Base-by-base conservation (phyloP, 768 basidiomycete genomes). In the Collybia mongolica region DNA sequence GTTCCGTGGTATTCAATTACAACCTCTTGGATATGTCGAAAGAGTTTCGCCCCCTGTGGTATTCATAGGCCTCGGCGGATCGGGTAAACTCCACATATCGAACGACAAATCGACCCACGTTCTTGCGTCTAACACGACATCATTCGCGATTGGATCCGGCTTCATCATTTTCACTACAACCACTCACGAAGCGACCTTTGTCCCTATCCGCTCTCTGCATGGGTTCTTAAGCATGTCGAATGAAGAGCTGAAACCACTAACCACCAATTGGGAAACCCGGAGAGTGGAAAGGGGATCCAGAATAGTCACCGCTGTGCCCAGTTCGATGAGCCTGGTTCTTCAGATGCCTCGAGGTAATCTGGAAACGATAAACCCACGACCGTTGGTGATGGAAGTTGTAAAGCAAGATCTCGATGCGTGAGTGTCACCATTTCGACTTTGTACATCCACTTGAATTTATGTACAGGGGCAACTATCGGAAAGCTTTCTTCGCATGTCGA, bases 301-400 rank as follows among this genome's bases (percentile, higher is more conserved):
- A 51, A 94, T 98, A 28, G 93, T 98, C 3, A 83, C 87, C 0
- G 89, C 87, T 11, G 86, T 97, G 0, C 88, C 94, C 0, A 93
- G 86, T 51, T 71, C 83, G 6, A 98, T 95, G 91, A 85, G 80
- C 58, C 67, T 99, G 28, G 90, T 98, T 0, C 71, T 99, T 8
- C 97, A 99, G 69, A 98, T 98, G 96, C 97, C 96, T 0, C 73
- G 97, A 56, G 97, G 97, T 1, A 98, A 98, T 67, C 63, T 99
- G 53, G 97, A 99, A 72, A 98, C 93, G 1, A 86, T 99, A 46
- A 92, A 88, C 59, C 97, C 97, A 2, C 76, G 97, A 38, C 90
- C 95, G 11, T 68, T 99, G 58, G 94, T 98, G 15, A 83, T 97
- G 75, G 80, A 86, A 49, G 86, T 92, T 5, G 86, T 98, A 1